These are phyloP conservation scores for Rhodosporidiobolus sp. DNA, from an alignment of 768 basidiomycete species.

Conservation along the genomic window DNA sequence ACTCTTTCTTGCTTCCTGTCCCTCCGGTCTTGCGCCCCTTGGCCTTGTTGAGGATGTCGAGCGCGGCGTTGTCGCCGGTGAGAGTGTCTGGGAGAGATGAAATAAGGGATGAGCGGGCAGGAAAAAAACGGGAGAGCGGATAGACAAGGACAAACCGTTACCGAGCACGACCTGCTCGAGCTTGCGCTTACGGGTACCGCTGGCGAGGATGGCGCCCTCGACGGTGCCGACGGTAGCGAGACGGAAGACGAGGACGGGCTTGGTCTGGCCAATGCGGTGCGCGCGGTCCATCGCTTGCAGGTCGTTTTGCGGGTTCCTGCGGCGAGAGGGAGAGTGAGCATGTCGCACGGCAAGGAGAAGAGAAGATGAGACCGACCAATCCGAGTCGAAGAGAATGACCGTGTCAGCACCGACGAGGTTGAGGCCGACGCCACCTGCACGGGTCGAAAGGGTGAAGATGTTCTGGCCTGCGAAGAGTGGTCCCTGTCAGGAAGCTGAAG, in stretches of 20 bases:
- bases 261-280: conserved; percentile 92
- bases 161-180: conserved; percentile 94
- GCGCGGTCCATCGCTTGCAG: conserved; percentile 85
- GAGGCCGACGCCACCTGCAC: conserved; percentile 75
- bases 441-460: conserved; percentile 74
- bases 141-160: conserved; percentile 57
- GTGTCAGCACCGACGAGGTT: conserved; percentile 81
- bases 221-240: conserved; percentile 82
- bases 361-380: conserved; percentile 55
- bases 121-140: neutral
- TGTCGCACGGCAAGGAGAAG: neutral
- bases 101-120: neutral
- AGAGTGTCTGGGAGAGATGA: conserved; percentile 56
- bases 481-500: conserved; percentile 13
- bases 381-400: conserved; percentile 89
- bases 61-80: conserved; percentile 19
- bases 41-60: conserved; percentile 24
- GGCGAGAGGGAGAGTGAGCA: conserved; percentile 35
- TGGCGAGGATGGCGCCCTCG: conserved; percentile 83
- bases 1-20: neutral
- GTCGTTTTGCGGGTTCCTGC: conserved; percentile 90
- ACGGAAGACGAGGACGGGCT: conserved; percentile 82
- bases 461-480: conserved; percentile 48
- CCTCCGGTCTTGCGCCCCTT: conserved; percentile 19
- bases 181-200: conserved; percentile 58